These are phyloP conservation scores for Geotrichum phurueaensis DNA, from an alignment of 1,139 yeast genomes.

Conservation along the genomic window DNA sequence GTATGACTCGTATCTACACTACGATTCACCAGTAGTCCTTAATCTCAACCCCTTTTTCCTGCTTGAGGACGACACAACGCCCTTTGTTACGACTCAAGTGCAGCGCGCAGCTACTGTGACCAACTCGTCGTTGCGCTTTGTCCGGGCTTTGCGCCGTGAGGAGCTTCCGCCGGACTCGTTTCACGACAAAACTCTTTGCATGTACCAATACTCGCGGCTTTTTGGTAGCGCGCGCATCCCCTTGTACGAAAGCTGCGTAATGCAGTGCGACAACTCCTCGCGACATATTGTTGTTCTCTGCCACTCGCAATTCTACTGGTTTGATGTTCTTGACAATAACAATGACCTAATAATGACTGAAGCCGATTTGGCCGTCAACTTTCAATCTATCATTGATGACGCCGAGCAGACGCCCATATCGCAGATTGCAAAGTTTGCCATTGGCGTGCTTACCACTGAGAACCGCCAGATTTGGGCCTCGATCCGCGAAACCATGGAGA, in stretches of 20 bases:
- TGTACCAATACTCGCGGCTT: conserved; percentile 81
- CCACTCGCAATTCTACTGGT: conserved; percentile 89
- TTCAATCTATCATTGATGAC: conserved; percentile 69
- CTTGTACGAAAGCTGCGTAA: conserved; percentile 69
- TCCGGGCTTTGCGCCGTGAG: conserved; percentile 68
- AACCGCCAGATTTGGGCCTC: conserved; percentile 81
- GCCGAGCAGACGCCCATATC: conserved; percentile 53
- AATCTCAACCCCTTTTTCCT: conserved; percentile 83
- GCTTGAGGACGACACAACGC: conserved; percentile 85
- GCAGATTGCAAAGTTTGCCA: conserved; percentile 72
- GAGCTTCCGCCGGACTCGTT: conserved; percentile 66
- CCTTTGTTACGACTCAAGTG: conserved; percentile 62
- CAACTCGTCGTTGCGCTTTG: conserved; percentile 68
- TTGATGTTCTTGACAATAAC: conserved; percentile 72
- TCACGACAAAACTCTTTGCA: conserved; percentile 57
- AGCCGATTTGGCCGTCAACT: conserved; percentile 66
- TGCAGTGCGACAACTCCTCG: conserved; percentile 71
- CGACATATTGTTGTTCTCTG: conserved; percentile 77
- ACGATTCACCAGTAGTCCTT: conserved; percentile 79
- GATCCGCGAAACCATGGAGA: conserved; percentile 47
- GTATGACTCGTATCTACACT: conserved; percentile 82
- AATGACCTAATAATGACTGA: conserved; percentile 66
- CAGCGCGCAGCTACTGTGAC: conserved; percentile 79
- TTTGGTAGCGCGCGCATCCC: conserved; percentile 87
- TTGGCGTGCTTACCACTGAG: conserved; percentile 85